Evolutionary conservation across 305 asterid genomes (phyloP), one percentile per base, ranked within the genome.

Genomic region (Caryopteris hybrid): DNA sequence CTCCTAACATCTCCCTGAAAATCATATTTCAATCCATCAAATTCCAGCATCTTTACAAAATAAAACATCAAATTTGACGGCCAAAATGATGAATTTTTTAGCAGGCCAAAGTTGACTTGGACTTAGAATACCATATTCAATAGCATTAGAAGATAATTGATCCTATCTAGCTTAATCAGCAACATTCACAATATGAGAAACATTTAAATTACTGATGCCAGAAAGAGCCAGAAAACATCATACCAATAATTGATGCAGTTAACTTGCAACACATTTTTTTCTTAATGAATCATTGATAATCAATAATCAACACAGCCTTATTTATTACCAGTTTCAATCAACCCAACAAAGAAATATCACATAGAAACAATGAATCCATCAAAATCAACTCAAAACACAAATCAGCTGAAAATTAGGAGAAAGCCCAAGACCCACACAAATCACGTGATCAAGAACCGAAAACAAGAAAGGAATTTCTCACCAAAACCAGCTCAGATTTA

Each of bases 1-100:
- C 81, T 59, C 92, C 89, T 47, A 78, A 63, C 92, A 86, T 86
- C 53, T 78, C 76, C 89, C 85, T 78, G 85, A 48, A 78, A 79
- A 75, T 38, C 66, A 80, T 22, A 51, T 52, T 25, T 12, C 13
- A 74, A 60, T 68, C 52, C 70, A 64, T 79, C 64, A 69, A 58
- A 77, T 65, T 64, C 59, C 70, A 70, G 68, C 64, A 66, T n/a
- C 21, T 9, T 29, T 36, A 48, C 21, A 9, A 12, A 31, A 58
- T 8, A 13, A 48, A 17, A 55, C 12, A 47, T 59, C 66, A 51
- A 72, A 50, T 48, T 61, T 64, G 68, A 75, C 42, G 46, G 51
- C 68, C 50, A 18, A 68, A 62, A 48, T 39, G 29, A 66, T 47
- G 7, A 34, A 50, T 31, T 0, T 13, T 23, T 68, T 31, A 66